Evolutionary conservation across 2,329 filamentous ascomycete species (phyloP), one percentile per base, ranked within the genome.

Genomic region (Lecanicillium sp.): DNA sequence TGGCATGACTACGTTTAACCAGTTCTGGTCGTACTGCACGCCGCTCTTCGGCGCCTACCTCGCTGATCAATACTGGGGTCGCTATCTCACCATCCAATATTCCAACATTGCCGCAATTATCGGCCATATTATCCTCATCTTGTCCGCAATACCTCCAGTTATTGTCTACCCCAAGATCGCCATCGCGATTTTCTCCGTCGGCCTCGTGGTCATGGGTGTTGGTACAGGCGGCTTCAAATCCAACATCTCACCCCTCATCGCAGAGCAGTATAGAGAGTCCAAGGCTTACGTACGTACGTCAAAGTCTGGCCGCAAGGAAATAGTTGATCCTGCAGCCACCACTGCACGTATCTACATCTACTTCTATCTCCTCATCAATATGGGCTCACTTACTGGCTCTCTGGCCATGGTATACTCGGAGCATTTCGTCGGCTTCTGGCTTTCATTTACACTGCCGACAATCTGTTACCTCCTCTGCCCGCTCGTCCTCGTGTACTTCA

Each of bases 161-260:
- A 80, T 87, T 41, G 66, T 71, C 10, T 67, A 74, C 39, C 67
- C 70, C 4, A 47, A 75, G 71, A 73, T 76, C 23, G 74, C 82
- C 0, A 69, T 87, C 14, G 79, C 71, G 0, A 77, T 77, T 15
- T 79, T 87, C 50, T 70, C 86, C 48, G 74, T 87, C 59, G 83
- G 81, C 7, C 65, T 74, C 45, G 56, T 74, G 26, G 53, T 66
- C 44, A 68, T 74, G 43, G 71, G 71, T 19, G 61, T 87, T 11
- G 85, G 84, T 29, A 86, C 84, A 1, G 85, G 85, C 52, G 83
- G 83, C 50, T 87, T 89, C 72, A 89, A 89, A 68, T 67, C 82
- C 32, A 89, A 89, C 55, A 79, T 89, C 45, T 79, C 77, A 15
- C 80, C 82, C 2, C 66, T 86, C 17, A 80, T 86, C 52, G 70